Percentiles rank a stretch among this genome's conserved stretches.
phyloP scores from a whole-genome alignment of 257 asterid species.

The Salvia rosmarinus region DNA sequence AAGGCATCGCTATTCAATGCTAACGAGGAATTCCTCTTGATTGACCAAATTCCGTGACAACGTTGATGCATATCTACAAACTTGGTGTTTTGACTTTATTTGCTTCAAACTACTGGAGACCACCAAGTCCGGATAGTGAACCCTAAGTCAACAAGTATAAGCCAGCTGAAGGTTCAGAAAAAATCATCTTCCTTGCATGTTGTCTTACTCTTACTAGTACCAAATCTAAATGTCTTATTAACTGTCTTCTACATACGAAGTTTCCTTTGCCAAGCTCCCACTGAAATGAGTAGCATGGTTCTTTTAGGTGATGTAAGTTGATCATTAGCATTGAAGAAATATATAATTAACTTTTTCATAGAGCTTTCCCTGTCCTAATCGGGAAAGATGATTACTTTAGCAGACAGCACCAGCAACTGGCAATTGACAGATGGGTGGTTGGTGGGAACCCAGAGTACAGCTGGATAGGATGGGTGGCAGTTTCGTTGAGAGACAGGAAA shows the following conservation, averaged over 20 bases:
- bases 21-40: background rate
- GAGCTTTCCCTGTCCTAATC: background rate
- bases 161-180: background rate
- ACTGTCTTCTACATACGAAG: background rate
- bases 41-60: no score
- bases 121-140: background rate
- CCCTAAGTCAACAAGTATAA: background rate
- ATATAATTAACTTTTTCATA: background rate
- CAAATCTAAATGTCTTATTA: background rate
- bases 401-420: slow-evolving; percentile 10
- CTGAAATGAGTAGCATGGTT: background rate
- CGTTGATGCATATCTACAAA: no score
- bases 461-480: background rate
- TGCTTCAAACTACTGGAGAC: slow-evolving; percentile 11
- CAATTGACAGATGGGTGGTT: background rate
- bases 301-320: background rate
- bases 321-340: background rate
- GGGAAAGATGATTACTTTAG: background rate
- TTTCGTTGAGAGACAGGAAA: background rate
- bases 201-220: background rate
- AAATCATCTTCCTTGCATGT: background rate
- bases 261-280: background rate
- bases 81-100: background rate
- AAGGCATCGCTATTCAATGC: background rate
- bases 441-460: background rate